These are phyloP conservation scores for Solanum hybrid DNA, from an alignment of 305 asterid genomes.

Conservation along the genomic window DNA sequence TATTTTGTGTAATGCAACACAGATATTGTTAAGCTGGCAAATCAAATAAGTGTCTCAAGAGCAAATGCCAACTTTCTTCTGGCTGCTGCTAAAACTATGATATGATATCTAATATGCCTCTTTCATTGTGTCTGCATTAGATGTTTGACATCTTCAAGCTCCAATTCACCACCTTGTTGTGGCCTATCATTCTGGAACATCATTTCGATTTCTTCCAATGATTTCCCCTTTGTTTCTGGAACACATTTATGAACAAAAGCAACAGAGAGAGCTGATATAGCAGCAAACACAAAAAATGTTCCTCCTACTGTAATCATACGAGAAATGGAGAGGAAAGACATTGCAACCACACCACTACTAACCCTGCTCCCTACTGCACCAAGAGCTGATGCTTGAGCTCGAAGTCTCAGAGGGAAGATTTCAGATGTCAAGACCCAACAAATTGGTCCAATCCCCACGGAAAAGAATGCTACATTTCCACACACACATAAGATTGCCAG, in stretches of 20 bases:
- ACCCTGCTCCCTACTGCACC: conserved; percentile 60
- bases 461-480: conserved; percentile 60
- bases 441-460: conserved; percentile 55
- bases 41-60: neutral
- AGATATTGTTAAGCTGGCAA: neutral
- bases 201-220: conserved; percentile 52
- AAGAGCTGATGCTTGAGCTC: conserved; percentile 59
- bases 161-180: conserved; percentile 28
- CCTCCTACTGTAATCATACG: conserved; percentile 28
- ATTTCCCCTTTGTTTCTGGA: conserved; percentile 58
- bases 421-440: conserved; percentile 61
- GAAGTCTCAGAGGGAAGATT: conserved; percentile 40
- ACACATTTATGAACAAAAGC: conserved; percentile 32
- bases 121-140: conserved; percentile 23
- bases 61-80: neutral
- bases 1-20: neutral
- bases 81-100: neutral
- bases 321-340: neutral
- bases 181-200: conserved; percentile 27
- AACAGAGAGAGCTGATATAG: conserved; percentile 37
- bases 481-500: conserved; percentile 37
- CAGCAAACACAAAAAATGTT: conserved; percentile 42
- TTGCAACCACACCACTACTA: conserved; percentile 13
- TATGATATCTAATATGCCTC: neutral
- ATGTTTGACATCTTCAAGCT: conserved; percentile 39